Conservation (phyloP, 2,329 filamentous ascomycete genomes). For the Ophiostoma perfectum region DNA sequence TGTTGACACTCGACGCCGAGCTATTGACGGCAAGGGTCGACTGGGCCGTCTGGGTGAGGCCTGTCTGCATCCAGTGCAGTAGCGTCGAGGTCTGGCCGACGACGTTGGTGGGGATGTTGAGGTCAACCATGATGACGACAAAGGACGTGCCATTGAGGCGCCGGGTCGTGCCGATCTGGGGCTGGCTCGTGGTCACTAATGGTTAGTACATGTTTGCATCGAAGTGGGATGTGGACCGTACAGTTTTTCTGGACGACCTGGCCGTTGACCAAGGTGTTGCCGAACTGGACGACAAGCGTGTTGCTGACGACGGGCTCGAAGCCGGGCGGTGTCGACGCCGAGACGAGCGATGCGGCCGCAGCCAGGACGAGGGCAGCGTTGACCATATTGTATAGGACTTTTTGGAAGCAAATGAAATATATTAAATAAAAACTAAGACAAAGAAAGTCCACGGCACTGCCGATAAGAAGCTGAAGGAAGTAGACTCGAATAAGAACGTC, state of each 20-base stretch:
- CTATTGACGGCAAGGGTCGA: not conserved
- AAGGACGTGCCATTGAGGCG: slow-evolving; percentile 39
- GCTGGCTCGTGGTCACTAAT: slow-evolving; percentile 20
- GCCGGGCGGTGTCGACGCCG: slow-evolving; percentile 39
- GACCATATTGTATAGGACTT: too few species aligned
- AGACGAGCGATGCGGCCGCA: slow-evolving; percentile 23
- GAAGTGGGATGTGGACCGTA: slow-evolving; percentile 23
- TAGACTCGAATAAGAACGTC: not conserved
- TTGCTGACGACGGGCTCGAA: slow-evolving; percentile 38
- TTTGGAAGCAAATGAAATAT: too few species aligned
- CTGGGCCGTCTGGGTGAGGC: slow-evolving; percentile 31
- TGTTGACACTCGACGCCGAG: not conserved
- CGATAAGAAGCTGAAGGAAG: too few species aligned
- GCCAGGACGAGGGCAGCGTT: slow-evolving; percentile 26
- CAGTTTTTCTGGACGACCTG: slow-evolving; percentile 36
- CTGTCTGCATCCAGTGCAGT: slow-evolving; percentile 42
- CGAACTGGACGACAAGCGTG: slow-evolving; percentile 39
- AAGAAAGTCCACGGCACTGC: too few species aligned
- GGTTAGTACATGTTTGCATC: slow-evolving; percentile 18
- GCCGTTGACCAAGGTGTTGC: slow-evolving; percentile 36
- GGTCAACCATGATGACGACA: slow-evolving; percentile 41
- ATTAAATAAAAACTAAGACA: too few species aligned
- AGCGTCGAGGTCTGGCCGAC: slow-evolving; percentile 36
- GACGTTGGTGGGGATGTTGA: slow-evolving; percentile 44
- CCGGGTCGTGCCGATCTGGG: slow-evolving; percentile 31